Evolutionary conservation across 192 early-diverging fungal genomes (phyloP).

Genomic region (Entomortierella chlamydospora): DNA sequence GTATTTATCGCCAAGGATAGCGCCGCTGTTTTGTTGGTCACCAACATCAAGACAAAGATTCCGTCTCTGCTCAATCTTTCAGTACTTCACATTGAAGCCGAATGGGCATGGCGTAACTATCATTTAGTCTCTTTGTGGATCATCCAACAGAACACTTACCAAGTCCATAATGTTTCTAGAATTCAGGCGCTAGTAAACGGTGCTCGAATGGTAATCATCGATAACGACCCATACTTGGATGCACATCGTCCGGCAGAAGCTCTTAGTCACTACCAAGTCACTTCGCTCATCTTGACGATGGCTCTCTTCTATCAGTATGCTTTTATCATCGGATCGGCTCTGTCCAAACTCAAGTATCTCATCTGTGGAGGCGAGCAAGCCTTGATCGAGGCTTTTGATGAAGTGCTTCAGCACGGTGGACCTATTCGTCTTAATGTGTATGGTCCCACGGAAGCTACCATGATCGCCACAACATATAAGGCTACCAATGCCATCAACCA

Average conservation of each 20-base stretch:
- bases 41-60: too few relatives aligned
- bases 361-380: slow-evolving; percentile 1
- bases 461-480: not conserved
- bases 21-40: too few relatives aligned
- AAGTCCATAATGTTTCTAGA: too few relatives aligned
- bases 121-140: too few relatives aligned
- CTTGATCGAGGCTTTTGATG: not conserved
- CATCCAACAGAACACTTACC: too few relatives aligned
- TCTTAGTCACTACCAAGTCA: slow-evolving; percentile 2
- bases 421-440: not conserved
- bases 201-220: slow-evolving; percentile 9
- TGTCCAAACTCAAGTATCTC: slow-evolving; percentile 9
- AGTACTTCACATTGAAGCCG: too few relatives aligned
- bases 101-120: too few relatives aligned
- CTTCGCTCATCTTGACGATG: not conserved
- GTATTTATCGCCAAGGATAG: not conserved
- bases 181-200: not conserved
- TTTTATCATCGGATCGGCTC: not conserved
- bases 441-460: slow-evolving; percentile 45
- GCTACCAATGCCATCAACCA: not conserved
- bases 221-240: slow-evolving; percentile 7
- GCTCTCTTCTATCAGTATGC: slow-evolving; percentile 19
- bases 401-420: too few relatives aligned
- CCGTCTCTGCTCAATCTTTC: too few relatives aligned
- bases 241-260: not conserved